Evolutionary conservation across 345 rosid genomes (phyloP), one percentile per base, ranked within the genome.

Genomic region (Rhodomyrtus tomentosa): DNA sequence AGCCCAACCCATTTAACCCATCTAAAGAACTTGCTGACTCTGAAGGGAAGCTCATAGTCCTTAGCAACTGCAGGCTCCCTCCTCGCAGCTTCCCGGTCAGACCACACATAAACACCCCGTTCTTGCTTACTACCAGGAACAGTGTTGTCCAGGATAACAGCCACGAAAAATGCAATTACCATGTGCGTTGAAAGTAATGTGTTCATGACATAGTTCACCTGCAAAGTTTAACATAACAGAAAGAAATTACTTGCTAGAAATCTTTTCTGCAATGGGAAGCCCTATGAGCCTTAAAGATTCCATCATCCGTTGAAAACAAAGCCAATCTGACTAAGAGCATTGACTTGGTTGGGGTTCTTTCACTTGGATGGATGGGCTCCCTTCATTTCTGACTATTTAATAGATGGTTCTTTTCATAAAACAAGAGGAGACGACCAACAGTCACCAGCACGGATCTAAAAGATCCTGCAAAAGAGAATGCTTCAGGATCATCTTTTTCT

Each of bases 1-100:
- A 97, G 89, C 82, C 99, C 99, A 20, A 95, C 98, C 99, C 99
- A 95, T 81, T 94, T 97, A 56, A 97, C 98, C 98, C 99, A 97
- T 92, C 94, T 91, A 91, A 97, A 97, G 87, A 92, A 72, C 86
- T 94, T 87, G 62, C 98, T 94, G 11, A 94, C 95, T 89, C 95
- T 89, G 90, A 93, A 94, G 32, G 99, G 99, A 73, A 97, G 88
- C 86, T 88, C 95, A 24, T 95, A 97, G 91, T 97, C 98, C 90
- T 97, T 95, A 53, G 93, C 86, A 51, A 97, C 90, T 12, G 93
- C 95, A 18, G 95, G 96, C 82, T 97, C 99, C 88, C 99, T 94
- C 86, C 94, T 94, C 11, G 94, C 98, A 82, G 94, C 90, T 83
- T 95, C 99, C n/a, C 89, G 62, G 76, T 94, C 98, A 0, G 98